Percentiles rank a stretch among this genome's conserved stretches.
Evolutionary conservation across 805 yeast genomes (phyloP).

Genomic region (Metschnikowia chrysomelidarum): DNA sequence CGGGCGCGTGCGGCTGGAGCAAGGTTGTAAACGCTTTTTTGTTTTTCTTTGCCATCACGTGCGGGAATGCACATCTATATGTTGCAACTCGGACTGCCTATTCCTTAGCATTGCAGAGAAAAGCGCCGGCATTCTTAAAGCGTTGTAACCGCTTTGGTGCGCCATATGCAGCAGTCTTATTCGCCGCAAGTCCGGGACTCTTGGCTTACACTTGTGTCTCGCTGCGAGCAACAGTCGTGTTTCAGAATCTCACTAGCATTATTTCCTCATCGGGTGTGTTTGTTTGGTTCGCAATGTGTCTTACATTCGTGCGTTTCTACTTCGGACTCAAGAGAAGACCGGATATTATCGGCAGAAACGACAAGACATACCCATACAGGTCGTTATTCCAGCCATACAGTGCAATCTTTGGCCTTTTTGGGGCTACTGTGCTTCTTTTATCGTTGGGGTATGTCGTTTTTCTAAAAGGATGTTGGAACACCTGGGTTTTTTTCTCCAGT

Average conservation of each 20-base stretch:
- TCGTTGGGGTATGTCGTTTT: constrained; percentile 65
- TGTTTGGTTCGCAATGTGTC: constrained; percentile 76
- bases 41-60: constrained; percentile 46
- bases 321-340: constrained; percentile 59
- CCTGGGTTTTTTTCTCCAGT: constrained; percentile 59
- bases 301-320: constrained; percentile 62
- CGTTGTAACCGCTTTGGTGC: constrained; percentile 64
- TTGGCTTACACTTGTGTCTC: constrained; percentile 61
- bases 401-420: constrained; percentile 61
- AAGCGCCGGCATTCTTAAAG: constrained; percentile 62
- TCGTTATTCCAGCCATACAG: constrained; percentile 70
- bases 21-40: constrained; percentile 43
- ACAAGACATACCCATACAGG: constrained; percentile 62
- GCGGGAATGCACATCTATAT: constrained; percentile 45
- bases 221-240: constrained; percentile 56
- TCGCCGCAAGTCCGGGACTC: constrained; percentile 59
- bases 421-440: constrained; percentile 49
- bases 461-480: constrained; percentile 55
- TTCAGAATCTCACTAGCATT: constrained; percentile 63
- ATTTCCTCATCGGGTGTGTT: constrained; percentile 73
- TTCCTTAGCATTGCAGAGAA: constrained; percentile 45
- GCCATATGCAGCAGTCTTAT: constrained; percentile 68
- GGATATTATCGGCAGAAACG: constrained; percentile 63
- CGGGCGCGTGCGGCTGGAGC: constrained; percentile 35
- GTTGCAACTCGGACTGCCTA: constrained; percentile 43